These are phyloP conservation scores for Penicillium sp. DNA, from an alignment of 2,329 filamentous ascomycete species.

Conservation along the genomic window DNA sequence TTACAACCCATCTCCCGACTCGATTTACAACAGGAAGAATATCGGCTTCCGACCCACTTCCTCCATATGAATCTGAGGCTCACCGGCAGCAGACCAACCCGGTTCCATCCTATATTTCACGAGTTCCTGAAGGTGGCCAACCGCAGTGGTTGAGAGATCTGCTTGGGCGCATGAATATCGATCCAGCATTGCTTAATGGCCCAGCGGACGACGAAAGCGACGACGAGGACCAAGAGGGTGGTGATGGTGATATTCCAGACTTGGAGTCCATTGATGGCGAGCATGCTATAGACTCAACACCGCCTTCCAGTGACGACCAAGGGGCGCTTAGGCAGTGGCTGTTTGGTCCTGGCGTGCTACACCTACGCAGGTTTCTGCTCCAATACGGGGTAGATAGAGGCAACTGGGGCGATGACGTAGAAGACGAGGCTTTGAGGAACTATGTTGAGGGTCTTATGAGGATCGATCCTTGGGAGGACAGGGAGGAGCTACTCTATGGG, in stretches of 20 bases:
- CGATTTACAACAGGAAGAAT: slow-evolving; percentile 60
- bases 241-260: slow-evolving; percentile 14
- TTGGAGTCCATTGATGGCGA: slow-evolving; percentile 12
- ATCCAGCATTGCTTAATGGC: slow-evolving; percentile 18
- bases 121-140: slow-evolving; percentile 27
- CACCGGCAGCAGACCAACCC: slow-evolving; percentile 33
- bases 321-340: slow-evolving; percentile 31
- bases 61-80: slow-evolving; percentile 55
- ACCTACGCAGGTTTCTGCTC: slow-evolving; percentile 32
- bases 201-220: slow-evolving; percentile 22
- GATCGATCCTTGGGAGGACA: slow-evolving; percentile 23
- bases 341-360: slow-evolving; percentile 29
- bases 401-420: slow-evolving; percentile 37
- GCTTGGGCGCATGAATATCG: slow-evolving; percentile 32
- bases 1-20: slow-evolving; percentile 67
- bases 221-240: slow-evolving; percentile 18
- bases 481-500: slow-evolving; percentile 27
- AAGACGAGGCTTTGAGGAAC: slow-evolving; percentile 31
- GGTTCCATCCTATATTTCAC: slow-evolving; percentile 28
- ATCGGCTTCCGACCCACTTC: slow-evolving; percentile 78
- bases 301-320: slow-evolving; percentile 25
- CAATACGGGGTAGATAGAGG: slow-evolving; percentile 40
- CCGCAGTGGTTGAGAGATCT: slow-evolving; percentile 36
- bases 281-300: slow-evolving; percentile 6
- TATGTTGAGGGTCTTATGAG: slow-evolving; percentile 32